Conservation (phyloP, 2,329 filamentous ascomycete species). For the Fonsecaea pedrosoi region DNA sequence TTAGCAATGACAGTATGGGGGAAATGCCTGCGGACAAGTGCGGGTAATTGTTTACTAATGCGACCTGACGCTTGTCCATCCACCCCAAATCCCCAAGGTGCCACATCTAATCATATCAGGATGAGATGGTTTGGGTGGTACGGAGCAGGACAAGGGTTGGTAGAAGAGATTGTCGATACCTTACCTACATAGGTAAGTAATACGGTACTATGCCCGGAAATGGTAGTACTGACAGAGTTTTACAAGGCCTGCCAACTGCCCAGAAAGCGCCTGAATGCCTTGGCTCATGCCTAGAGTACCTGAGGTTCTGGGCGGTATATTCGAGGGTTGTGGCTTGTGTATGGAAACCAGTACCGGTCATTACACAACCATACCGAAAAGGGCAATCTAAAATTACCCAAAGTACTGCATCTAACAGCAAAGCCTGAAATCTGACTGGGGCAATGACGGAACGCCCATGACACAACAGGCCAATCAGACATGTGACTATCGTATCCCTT, state of each 20-base stretch:
- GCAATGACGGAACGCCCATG: background rate
- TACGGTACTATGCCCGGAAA: too few species aligned
- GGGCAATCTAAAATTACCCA: background rate
- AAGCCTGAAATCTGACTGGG: background rate
- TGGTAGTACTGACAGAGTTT: too few species aligned
- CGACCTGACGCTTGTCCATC: background rate
- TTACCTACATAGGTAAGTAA: too few species aligned
- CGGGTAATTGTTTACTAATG: conserved; percentile 2
- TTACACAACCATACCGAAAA: background rate
- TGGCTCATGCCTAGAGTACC: too few species aligned
- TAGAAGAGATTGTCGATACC: too few species aligned
- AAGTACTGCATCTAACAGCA: background rate
- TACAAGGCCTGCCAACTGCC: too few species aligned
- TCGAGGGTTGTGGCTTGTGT: background rate
- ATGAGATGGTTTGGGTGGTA: too few species aligned
- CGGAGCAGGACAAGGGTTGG: background rate
- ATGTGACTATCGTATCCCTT: background rate
- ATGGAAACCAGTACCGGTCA: background rate
- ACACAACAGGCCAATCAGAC: background rate
- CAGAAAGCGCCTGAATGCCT: too few species aligned
- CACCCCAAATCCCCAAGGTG: background rate
- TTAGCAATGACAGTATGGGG: conserved; percentile 2
- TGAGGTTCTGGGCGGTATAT: too few species aligned
- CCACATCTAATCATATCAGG: background rate
- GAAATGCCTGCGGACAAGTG: background rate